Percentiles rank a stretch among this genome's conserved stretches.
Conservation (phyloP, 179 eudicot genomes). For the Beta lomatogona region DNA sequence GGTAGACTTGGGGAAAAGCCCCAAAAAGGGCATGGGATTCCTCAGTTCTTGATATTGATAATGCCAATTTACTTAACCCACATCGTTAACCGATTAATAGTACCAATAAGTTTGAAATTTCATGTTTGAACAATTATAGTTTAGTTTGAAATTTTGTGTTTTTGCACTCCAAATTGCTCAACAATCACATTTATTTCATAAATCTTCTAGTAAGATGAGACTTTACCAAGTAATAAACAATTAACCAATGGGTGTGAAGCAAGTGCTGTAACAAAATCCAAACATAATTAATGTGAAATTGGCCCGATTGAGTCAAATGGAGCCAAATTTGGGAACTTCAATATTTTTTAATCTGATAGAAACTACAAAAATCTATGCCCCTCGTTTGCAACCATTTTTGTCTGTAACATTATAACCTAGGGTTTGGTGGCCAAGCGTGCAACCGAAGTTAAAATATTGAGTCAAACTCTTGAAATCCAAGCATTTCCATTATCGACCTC, state of each 20-base stretch:
- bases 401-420: conserved; percentile 38
- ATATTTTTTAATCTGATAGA: background rate
- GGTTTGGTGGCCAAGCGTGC: conserved; percentile 56
- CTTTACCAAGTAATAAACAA: conserved; percentile 32
- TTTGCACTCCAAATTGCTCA: conserved; percentile 36
- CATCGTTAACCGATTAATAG: conserved; percentile 28
- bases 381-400: conserved; percentile 56
- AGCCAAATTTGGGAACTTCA: conserved; percentile 35
- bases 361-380: conserved; percentile 41
- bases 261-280: conserved; percentile 29
- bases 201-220: conserved; percentile 38
- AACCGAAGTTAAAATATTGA: conserved; percentile 38
- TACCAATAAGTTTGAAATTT: conserved; percentile 42
- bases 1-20: conserved; percentile 36
- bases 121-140: conserved; percentile 14
- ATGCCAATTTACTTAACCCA: conserved; percentile 25
- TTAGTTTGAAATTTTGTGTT: conserved; percentile 36
- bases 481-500: conserved; percentile 27
- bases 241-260: conserved; percentile 36
- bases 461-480: conserved; percentile 58
- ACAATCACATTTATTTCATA: conserved; percentile 44
- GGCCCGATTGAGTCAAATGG: conserved; percentile 39
- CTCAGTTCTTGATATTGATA: conserved; percentile 48
- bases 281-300: conserved; percentile 8
- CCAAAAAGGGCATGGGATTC: conserved; percentile 51